These are phyloP conservation scores for Talaromyces amestolkiae DNA, from an alignment of 2,329 filamentous ascomycete species.

Conservation along the genomic window DNA sequence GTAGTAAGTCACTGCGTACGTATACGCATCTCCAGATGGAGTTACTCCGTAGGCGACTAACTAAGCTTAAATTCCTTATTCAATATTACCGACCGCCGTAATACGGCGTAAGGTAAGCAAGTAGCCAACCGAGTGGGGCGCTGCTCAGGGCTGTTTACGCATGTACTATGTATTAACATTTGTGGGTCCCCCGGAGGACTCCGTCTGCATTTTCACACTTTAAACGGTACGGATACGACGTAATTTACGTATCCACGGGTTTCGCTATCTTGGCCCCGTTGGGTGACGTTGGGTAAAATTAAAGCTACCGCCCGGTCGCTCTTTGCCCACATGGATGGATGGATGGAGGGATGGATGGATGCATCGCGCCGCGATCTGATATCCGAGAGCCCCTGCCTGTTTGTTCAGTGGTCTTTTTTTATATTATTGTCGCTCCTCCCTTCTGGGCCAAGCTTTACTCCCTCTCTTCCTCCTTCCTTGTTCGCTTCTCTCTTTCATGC, in stretches of 20 bases:
- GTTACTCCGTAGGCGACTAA: constrained; percentile 2
- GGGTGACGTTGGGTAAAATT: constrained; percentile 12
- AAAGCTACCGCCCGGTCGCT: not conserved
- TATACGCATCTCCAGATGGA: not conserved
- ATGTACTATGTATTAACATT: not conserved
- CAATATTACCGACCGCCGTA: not conserved
- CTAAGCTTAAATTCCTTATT: constrained; percentile 12
- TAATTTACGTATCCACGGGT: constrained; percentile 6
- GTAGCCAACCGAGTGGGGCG: not conserved
- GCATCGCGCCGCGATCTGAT: constrained; percentile 21
- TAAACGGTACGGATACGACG: not conserved
- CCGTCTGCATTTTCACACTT: not conserved
- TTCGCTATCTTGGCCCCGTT: constrained; percentile 12
- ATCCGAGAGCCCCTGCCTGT: constrained; percentile 18
- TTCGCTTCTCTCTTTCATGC: not conserved
- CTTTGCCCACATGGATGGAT: constrained; percentile 19
- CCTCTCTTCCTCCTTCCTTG: not conserved
- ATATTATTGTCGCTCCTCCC: constrained; percentile 3
- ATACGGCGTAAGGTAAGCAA: not conserved
- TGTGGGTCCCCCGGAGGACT: not conserved
- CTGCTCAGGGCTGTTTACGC: not conserved
- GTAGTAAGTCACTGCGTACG: too few species aligned
- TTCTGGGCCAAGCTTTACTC: not conserved
- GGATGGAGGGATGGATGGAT: too few species aligned
- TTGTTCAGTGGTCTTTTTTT: not conserved